Conservation (phyloP, 2,329 filamentous ascomycete genomes). For the Scleromitrula shiraiana region DNA sequence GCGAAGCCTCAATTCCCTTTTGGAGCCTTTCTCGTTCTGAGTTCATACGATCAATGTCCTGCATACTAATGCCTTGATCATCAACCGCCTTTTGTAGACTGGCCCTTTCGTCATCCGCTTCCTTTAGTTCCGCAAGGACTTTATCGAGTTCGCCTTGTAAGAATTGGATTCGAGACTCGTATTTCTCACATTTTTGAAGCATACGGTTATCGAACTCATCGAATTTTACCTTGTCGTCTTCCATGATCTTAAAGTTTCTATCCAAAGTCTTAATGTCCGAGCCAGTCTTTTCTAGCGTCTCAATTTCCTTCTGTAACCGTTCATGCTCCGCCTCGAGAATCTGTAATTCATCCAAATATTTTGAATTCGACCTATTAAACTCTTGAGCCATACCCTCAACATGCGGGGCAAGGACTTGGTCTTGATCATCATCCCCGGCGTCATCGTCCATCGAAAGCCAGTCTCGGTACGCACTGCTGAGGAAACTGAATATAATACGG, state of each 20-base stretch:
- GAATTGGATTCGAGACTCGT: conserved; percentile 70
- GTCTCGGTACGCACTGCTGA: conserved; percentile 83
- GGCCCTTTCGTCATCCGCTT: conserved; percentile 74
- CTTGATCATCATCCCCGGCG: conserved; percentile 74
- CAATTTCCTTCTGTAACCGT: conserved; percentile 73
- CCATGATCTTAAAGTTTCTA: conserved; percentile 84
- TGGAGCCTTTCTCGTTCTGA: conserved; percentile 90
- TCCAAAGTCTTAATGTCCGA: conserved; percentile 79
- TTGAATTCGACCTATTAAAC: conserved; percentile 78
- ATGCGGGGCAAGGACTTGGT: conserved; percentile 72
- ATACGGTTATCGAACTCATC: conserved; percentile 88
- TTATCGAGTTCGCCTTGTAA: conserved; percentile 84
- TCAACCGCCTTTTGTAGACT: conserved; percentile 81
- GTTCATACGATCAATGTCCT: conserved; percentile 99
- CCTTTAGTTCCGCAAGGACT: conserved; percentile 63
- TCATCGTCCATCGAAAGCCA: conserved; percentile 93
- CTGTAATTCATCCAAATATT: conserved; percentile 75
- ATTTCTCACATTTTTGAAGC: conserved; percentile 79
- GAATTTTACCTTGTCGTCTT: conserved; percentile 91
- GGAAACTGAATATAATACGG: conserved; percentile 87
- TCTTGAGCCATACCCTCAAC: conserved; percentile 79
- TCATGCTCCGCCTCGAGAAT: conserved; percentile 82
- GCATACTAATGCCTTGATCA: conserved; percentile 87
- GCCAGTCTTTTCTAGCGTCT: conserved; percentile 78
- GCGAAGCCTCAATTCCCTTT: conserved; percentile 72